A percentile compares a stretch with the other conserved stretches of the same genome.
These are phyloP conservation scores for Dissophora globulifera DNA, from an alignment of 192 early-diverging fungal species.

Conservation along the genomic window DNA sequence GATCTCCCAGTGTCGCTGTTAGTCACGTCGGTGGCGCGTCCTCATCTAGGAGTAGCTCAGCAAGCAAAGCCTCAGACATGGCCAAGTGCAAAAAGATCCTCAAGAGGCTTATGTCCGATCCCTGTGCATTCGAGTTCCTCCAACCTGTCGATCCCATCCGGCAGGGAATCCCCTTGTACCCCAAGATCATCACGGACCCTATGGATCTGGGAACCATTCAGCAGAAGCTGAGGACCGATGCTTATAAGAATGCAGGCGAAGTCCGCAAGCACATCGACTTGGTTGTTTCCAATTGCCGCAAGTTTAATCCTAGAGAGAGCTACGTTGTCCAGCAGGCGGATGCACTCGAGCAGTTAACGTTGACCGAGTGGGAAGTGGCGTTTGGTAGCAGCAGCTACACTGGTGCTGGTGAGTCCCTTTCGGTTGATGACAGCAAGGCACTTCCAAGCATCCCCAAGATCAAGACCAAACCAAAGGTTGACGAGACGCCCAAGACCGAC, in stretches of 20 bases:
- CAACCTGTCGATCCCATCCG: constrained; percentile 72
- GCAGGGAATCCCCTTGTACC: constrained; percentile 70
- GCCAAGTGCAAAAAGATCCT: constrained; percentile 45
- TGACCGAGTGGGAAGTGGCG: constrained; percentile 32
- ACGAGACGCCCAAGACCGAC: constrained; percentile 8
- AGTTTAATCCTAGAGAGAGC: constrained; percentile 64
- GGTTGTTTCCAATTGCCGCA: constrained; percentile 75
- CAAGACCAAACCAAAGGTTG: constrained; percentile 16
- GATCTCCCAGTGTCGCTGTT: constrained; percentile 1
- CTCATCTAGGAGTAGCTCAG: constrained; percentile 1
- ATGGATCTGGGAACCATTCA: constrained; percentile 80
- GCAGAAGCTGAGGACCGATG: constrained; percentile 64
- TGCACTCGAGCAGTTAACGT: constrained; percentile 56
- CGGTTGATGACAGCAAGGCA: background rate
- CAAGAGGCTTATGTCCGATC: constrained; percentile 62
- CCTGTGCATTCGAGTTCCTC: constrained; percentile 69
- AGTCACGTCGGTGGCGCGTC: background rate
- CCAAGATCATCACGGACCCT: constrained; percentile 70
- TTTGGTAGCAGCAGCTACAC: constrained; percentile 40
- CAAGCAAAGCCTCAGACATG: constrained; percentile 30
- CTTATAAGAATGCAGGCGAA: constrained; percentile 59
- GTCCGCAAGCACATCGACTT: constrained; percentile 68
- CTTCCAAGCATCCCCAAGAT: constrained; percentile 30
- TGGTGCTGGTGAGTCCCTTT: background rate
- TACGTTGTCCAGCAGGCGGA: constrained; percentile 66